Percentiles rank a stretch among this genome's conserved stretches.
Conservation (phyloP, 1,139 yeast species). For the Yamadazyma pseudoaaseri region DNA sequence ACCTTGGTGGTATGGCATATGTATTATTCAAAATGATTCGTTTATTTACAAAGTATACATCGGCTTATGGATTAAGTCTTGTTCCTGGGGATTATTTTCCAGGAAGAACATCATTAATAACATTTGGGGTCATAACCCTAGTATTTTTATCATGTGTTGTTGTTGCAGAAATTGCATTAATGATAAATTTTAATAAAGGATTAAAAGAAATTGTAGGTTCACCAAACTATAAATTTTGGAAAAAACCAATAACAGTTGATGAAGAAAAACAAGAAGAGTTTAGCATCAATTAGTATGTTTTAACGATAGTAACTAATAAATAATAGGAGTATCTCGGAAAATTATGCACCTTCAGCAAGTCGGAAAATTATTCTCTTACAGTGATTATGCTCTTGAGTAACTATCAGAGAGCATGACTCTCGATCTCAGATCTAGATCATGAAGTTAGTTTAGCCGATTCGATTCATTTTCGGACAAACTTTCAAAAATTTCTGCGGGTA, state of each 20-base stretch:
- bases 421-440: too few relatives aligned
- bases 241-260: conserved; percentile 14
- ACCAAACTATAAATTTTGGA: conserved; percentile 8
- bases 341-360: too few relatives aligned
- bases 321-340: not conserved
- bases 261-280: conserved; percentile 4
- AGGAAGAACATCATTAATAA: conserved; percentile 47
- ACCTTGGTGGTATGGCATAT: conserved; percentile 47
- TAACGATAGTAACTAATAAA: too few relatives aligned
- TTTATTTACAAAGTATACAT: conserved; percentile 44
- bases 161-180: conserved; percentile 32
- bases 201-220: conserved; percentile 29
- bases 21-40: conserved; percentile 51
- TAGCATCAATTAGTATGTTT: conserved; percentile 6
- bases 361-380: too few relatives aligned
- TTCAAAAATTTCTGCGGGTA: too few relatives aligned
- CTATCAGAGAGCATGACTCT: too few relatives aligned
- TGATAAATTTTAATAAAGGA: conserved; percentile 41
- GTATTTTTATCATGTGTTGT: conserved; percentile 39
- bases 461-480: too few relatives aligned
- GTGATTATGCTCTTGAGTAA: too few relatives aligned
- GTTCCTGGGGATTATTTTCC: conserved; percentile 41
- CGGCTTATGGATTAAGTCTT: conserved; percentile 21
- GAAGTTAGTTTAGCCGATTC: too few relatives aligned
- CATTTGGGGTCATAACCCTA: conserved; percentile 49